Conservation (phyloP, 2,329 filamentous ascomycete species). For the Cercospora sp. region DNA sequence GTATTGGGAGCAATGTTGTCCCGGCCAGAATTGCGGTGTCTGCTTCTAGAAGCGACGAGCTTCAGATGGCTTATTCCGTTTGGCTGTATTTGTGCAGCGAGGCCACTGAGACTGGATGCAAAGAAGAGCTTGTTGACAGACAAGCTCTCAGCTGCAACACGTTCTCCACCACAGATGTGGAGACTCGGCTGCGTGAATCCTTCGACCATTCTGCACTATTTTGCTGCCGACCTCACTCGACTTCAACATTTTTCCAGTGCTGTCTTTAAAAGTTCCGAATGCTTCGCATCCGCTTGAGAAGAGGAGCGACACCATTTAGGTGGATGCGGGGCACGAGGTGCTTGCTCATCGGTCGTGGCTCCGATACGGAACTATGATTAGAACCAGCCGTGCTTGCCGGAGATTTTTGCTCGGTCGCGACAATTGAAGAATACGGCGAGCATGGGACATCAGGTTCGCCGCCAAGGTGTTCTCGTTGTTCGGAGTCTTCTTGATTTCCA, state of each 20-base stretch:
- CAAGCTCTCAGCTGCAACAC: not conserved
- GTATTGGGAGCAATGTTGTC: not conserved
- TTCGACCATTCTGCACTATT: not conserved
- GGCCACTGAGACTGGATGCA: not conserved
- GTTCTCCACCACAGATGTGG: not conserved
- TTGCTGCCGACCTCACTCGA: not conserved
- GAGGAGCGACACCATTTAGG: not conserved
- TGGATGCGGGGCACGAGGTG: slow-evolving; percentile 2
- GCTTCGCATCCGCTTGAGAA: not conserved
- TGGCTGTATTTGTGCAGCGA: not conserved
- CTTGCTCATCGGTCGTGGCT: not conserved
- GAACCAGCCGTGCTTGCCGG: not conserved
- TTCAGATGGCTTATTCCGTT: not conserved
- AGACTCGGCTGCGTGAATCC: not conserved
- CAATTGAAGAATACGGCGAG: not conserved
- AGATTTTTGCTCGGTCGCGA: not conserved
- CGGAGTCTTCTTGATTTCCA: not conserved
- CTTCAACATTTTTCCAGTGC: not conserved
- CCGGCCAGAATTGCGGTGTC: not conserved
- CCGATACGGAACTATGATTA: not conserved
- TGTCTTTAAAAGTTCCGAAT: not conserved
- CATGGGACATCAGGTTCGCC: not conserved
- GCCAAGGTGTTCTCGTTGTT: not conserved
- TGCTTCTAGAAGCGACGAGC: not conserved
- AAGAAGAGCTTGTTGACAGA: not conserved